Evolutionary conservation across 176 grass and related monocot genomes (phyloP).

Genomic region (Oryza meridionalis): DNA sequence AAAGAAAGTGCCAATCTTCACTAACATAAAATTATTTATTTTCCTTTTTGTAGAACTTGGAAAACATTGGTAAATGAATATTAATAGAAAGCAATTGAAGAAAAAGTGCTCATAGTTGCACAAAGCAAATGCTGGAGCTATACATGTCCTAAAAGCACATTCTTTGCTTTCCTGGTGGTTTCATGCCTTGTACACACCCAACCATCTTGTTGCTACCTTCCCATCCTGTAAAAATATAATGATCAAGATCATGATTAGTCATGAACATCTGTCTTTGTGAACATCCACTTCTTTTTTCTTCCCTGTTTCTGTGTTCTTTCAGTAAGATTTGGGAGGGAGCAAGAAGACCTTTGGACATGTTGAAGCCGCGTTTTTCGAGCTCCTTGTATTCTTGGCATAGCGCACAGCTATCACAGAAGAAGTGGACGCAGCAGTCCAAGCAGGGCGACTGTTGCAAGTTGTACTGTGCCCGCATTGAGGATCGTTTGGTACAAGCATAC

Average conservation of each 20-base stretch:
- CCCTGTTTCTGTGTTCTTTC: not conserved
- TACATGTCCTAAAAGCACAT: conserved; percentile 49
- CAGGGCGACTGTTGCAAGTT: conserved; percentile 55
- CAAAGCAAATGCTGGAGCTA: not conserved
- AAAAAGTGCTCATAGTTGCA: not conserved
- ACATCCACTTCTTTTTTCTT: not conserved
- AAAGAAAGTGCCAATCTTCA: not conserved
- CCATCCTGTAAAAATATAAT: conserved; percentile 49
- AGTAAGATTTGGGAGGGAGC: not conserved
- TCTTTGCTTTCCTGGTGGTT: conserved; percentile 46
- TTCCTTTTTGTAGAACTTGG: not conserved
- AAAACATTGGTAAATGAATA: not conserved
- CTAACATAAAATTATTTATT: not conserved
- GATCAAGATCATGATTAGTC: conserved; percentile 1
- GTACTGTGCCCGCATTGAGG: conserved; percentile 50
- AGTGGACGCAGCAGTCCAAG: conserved; percentile 70
- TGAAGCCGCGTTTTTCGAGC: conserved; percentile 55
- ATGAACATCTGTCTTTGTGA: not conserved
- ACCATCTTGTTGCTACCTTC: conserved; percentile 55
- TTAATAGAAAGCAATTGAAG: not conserved
- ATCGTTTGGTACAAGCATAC: conserved; percentile 62
- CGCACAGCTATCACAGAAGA: conserved; percentile 56
- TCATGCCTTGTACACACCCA: conserved; percentile 50
- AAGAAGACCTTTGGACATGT: conserved; percentile 60
- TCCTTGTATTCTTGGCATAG: conserved; percentile 76